A percentile compares a stretch with the other conserved stretches of the same genome.
Evolutionary conservation across 2,329 filamentous ascomycete genomes (phyloP).

Genomic region (Lecanicillium sp.): DNA sequence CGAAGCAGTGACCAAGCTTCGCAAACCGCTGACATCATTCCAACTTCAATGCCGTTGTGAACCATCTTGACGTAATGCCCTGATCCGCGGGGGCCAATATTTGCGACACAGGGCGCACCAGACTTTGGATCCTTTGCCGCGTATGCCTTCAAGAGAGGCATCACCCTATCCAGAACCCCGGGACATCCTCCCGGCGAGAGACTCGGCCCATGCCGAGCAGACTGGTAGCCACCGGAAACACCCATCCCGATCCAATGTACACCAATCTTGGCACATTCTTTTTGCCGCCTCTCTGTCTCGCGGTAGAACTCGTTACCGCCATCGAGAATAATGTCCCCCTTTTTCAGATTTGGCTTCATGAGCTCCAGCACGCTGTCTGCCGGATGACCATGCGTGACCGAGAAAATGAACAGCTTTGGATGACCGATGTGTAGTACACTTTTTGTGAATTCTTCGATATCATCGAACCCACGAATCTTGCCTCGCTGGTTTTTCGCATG

Average conservation of each 20-base stretch:
- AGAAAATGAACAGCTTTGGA: background rate
- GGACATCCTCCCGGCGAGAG: conserved; percentile 57
- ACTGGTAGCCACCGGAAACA: conserved; percentile 62
- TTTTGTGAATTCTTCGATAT: background rate
- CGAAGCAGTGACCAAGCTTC: conserved; percentile 60
- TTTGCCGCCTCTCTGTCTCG: conserved; percentile 55
- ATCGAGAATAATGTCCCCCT: conserved; percentile 60
- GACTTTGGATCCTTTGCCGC: conserved; percentile 50
- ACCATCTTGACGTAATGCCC: conserved; percentile 72
- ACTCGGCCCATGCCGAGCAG: conserved; percentile 56
- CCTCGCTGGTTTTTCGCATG: background rate
- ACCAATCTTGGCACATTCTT: conserved; percentile 44
- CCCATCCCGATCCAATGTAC: conserved; percentile 61
- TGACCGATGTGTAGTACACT: background rate
- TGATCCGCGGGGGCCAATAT: conserved; percentile 52
- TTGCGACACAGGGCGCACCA: conserved; percentile 50
- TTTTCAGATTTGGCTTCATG: conserved; percentile 35
- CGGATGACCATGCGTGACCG: background rate
- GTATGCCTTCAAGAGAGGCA: conserved; percentile 53
- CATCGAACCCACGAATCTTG: background rate
- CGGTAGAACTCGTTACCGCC: conserved; percentile 60
- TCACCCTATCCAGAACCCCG: conserved; percentile 45
- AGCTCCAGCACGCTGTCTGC: background rate
- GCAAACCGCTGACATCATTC: conserved; percentile 56
- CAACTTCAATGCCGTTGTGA: conserved; percentile 67